Evolutionary conservation across 2,329 filamentous ascomycete genomes (phyloP), one percentile per base, ranked within the genome.

Genomic region (Colletotrichum tofieldiae): DNA sequence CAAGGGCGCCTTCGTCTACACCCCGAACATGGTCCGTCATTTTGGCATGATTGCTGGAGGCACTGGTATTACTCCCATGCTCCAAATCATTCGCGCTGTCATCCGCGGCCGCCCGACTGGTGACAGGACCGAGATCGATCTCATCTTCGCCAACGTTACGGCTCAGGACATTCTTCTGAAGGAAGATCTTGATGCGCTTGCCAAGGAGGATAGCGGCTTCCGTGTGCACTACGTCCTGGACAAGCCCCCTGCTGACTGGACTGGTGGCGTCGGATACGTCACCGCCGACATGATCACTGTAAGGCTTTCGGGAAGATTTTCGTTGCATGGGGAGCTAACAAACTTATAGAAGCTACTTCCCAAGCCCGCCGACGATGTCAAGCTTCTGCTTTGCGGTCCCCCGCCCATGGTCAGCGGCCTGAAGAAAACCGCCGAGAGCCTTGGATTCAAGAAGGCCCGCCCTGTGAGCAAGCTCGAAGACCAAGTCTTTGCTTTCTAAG

Each of bases 21-120:
- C 93, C 23, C 95, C 96, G 78, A 98, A 98, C 88, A 96, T 99
- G 93, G 94, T 96, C 78, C 92, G 94, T 75, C 94, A 94, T 84
- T 97, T 99, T 77, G 96, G 95, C 81, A 99, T 99, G 96, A 94
- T 99, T 81, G 95, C 96, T 75, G 96, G 96, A 77, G 96, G 96
- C 76, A 98, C 96, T 43, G 96, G 96, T 77, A 98, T 99, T 83
- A 98, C 96, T 12, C 96, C 96, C 73, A 99, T 99, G 96, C 90
- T 98, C 75, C 96, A 99, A 87, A 91, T 99, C 78, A 92, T 98
- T 81, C 93, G 95, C 79, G 96, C 96, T 71, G 95, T 98, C 77
- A 90, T 95, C 78, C 91, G 94, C 77, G 94, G 94, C 79, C 91
- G 94, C 77, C 88, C 91, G 66, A 86, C 91, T 62, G 95, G 93